Percentiles rank a stretch among this genome's conserved stretches.
phyloP scores from a whole-genome alignment of 2,329 filamentous ascomycete genomes.

The Stylonectria norvegica region DNA sequence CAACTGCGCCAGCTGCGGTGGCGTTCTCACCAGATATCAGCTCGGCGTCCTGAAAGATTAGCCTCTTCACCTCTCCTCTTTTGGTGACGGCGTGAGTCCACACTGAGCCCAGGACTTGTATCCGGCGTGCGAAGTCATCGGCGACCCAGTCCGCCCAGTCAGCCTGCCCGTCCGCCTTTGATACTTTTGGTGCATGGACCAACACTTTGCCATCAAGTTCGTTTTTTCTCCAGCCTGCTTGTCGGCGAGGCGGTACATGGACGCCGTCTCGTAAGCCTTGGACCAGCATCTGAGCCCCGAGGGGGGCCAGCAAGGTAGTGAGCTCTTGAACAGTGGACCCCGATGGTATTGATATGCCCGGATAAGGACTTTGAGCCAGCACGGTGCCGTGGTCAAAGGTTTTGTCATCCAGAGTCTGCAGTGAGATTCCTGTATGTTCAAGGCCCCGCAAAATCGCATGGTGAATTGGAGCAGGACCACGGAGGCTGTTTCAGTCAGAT shows the following conservation, averaged over 20 bases:
- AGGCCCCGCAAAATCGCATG: slow-evolving; percentile 69
- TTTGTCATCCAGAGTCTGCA: slow-evolving; percentile 79
- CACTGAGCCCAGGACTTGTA: slow-evolving; percentile 60
- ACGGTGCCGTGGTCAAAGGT: slow-evolving; percentile 77
- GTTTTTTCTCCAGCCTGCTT: slow-evolving; percentile 29
- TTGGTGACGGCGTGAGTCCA: slow-evolving; percentile 52
- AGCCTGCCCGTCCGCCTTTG: slow-evolving; percentile 59
- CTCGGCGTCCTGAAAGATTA: slow-evolving; percentile 39
- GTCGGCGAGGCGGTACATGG: slow-evolving; percentile 61
- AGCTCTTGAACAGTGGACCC: slow-evolving; percentile 43
- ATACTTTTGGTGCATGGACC: slow-evolving; percentile 69
- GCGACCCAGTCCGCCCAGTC: slow-evolving; percentile 54
- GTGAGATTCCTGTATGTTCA: slow-evolving; percentile 66
- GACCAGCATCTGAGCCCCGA: slow-evolving; percentile 70
- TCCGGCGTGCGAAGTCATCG: slow-evolving; percentile 52
- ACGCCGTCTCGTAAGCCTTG: slow-evolving; percentile 58
- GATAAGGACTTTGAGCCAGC: slow-evolving; percentile 63
- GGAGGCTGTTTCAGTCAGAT: slow-evolving; percentile 67
- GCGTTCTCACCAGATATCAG: slow-evolving; percentile 10
- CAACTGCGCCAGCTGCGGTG: neutral
- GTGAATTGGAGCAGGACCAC: slow-evolving; percentile 82
- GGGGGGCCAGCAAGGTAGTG: slow-evolving; percentile 50
- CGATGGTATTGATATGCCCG: slow-evolving; percentile 51
- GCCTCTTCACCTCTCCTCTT: slow-evolving; percentile 29
- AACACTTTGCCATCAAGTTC: slow-evolving; percentile 19